Base-by-base conservation (phyloP, 176 grass and related monocot genomes). In the Musa troglodytarum region DNA sequence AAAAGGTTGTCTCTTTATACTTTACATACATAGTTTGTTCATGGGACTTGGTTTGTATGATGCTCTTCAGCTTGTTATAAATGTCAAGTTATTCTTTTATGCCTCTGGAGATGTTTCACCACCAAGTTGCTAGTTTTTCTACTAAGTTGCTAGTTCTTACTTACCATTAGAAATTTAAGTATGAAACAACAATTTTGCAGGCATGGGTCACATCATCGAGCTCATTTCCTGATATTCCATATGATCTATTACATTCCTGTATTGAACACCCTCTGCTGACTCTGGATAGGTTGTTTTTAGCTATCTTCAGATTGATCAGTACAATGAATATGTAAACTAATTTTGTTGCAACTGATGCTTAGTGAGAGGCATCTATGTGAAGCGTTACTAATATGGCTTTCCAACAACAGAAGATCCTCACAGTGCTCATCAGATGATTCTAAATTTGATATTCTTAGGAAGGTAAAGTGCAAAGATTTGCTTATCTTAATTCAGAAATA, bases 321-420 rank as follows among this genome's bases (percentile, higher is more conserved):
- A 10, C 8, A 6, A 13, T 78, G 10, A 58, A 49, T 3, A 13
- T 81, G 49, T 23, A 15, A 83, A 69, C 63, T 78, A 29, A 82
- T 82, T 72, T 51, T 11, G 8, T 71, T 28, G 76, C 49, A 49
- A 67, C 50, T 69, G 55, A 51, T 87, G 28, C 63, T 9, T 64
- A 92, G 89, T 83, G 89, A 92, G 80, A 92, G 81, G 10, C 89
- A 92, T 81, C 62, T 88, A 58, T 88, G 86, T 29, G 75, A 92
- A 78, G 81, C 72, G 79, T 74, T 92, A 79, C 53, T 88, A 73
- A 12, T 63, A 49, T 88, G 89, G 89, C 16, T 83, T 81, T 88
- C 86, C 17, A 22, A 74, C 79, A 86, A 64, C 51, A 52, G 21
- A 49, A 51, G 15, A 79, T 14, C 71, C 53, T 76, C 8, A 71